A percentile compares a stretch with the other conserved stretches of the same genome.
Conservation (phyloP, 1,284 basidiomycete genomes). For the Cryptococcus jaspeensis region DNA sequence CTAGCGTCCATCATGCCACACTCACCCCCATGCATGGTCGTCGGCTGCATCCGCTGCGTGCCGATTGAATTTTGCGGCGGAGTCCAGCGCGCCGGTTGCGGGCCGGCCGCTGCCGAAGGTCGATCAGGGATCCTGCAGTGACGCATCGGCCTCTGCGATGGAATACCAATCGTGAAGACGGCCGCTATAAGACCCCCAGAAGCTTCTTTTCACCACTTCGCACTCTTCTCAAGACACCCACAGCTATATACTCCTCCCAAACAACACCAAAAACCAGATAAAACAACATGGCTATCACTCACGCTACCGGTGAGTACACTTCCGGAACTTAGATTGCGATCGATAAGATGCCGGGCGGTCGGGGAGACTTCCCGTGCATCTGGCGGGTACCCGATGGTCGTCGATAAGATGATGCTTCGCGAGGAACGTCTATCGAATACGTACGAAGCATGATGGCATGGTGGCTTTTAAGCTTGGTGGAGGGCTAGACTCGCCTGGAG, state of each 20-base stretch:
- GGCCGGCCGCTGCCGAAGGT: too few species aligned
- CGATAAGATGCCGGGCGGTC: too few species aligned
- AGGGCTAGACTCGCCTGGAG: neutral
- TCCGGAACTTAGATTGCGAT: neutral
- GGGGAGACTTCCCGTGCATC: too few species aligned
- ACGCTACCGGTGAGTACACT: conserved; percentile 34
- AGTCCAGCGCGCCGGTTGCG: too few species aligned
- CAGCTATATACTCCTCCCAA: neutral
- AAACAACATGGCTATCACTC: conserved; percentile 35
- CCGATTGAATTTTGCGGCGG: too few species aligned
- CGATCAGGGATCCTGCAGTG: neutral
- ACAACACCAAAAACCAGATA: neutral
- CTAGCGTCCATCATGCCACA: too few species aligned
- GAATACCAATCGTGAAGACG: neutral
- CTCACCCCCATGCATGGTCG: neutral
- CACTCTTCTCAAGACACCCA: neutral
- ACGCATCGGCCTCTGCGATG: neutral
- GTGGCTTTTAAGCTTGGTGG: too few species aligned
- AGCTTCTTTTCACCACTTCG: neutral
- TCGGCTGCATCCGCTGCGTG: too few species aligned
- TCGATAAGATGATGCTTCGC: too few species aligned
- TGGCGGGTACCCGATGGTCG: neutral
- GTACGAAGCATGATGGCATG: too few species aligned
- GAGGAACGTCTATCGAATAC: too few species aligned
- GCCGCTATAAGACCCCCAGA: neutral